These are phyloP conservation scores for Musa acuminata DNA, from an alignment of 176 grass and related monocot species.

Conservation along the genomic window DNA sequence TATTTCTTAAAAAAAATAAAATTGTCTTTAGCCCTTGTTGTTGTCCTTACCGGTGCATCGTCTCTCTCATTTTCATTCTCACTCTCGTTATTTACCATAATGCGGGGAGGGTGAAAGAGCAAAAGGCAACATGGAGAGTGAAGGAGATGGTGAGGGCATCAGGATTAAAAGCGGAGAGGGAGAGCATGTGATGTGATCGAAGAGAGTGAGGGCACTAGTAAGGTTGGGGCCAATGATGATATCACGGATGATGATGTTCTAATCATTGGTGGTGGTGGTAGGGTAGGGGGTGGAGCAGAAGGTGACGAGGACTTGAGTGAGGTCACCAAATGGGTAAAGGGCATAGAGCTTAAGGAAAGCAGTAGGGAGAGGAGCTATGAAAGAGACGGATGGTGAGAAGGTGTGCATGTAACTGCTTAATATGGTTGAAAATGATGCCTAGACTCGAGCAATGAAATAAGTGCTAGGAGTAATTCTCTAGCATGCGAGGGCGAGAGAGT, in stretches of 20 bases:
- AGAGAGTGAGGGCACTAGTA: conserved; percentile 32
- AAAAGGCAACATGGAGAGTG: conserved; percentile 42
- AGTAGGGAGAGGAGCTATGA: conserved; percentile 30
- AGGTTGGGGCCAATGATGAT: conserved; percentile 42
- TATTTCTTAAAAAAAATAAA: background rate
- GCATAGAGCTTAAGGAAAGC: conserved; percentile 20
- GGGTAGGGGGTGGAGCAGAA: conserved; percentile 39
- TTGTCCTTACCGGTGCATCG: no score
- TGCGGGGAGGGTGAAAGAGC: no score
- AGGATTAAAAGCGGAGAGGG: background rate
- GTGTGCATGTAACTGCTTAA: conserved; percentile 53
- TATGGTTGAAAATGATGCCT: conserved; percentile 19
- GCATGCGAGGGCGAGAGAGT: accelerated
- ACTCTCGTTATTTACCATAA: no score
- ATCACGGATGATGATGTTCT: conserved; percentile 47
- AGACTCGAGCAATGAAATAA: no score
- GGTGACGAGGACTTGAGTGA: conserved; percentile 45
- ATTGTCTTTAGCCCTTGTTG: no score
- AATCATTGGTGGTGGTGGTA: conserved; percentile 32
- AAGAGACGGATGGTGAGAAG: conserved; percentile 48
- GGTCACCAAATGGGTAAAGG: conserved; percentile 31
- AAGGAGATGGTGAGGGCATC: conserved; percentile 57
- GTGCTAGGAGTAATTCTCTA: no score
- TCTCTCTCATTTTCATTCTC: no score
- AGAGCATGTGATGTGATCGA: conserved; percentile 46